Evolutionary conservation across 1,284 basidiomycete genomes (phyloP).

Genomic region (Wallemia ichthyophaga): DNA sequence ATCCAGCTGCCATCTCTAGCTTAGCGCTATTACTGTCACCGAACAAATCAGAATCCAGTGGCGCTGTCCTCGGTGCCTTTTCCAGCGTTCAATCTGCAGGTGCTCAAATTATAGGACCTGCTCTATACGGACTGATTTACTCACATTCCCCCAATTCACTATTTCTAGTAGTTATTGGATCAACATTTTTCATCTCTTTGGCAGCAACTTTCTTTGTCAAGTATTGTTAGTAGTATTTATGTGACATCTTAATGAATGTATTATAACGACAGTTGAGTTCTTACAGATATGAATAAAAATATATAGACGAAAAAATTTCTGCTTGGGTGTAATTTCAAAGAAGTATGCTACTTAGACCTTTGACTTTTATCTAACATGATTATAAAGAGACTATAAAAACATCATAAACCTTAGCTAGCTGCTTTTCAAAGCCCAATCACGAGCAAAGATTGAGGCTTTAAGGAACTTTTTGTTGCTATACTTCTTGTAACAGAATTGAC

Average conservation of each 20-base stretch:
- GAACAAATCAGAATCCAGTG: not conserved
- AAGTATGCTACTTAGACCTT: not conserved
- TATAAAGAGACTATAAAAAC: not conserved
- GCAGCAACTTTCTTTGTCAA: not conserved
- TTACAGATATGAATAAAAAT: not conserved
- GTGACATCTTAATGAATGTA: not conserved
- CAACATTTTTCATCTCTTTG: not conserved
- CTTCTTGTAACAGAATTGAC: constrained; percentile 78
- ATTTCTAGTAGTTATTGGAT: not conserved
- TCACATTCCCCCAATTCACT: not conserved
- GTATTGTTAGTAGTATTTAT: not conserved
- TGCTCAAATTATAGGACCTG: not conserved
- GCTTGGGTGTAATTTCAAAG: not conserved
- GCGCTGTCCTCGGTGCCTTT: not conserved
- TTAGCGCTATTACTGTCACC: not conserved
- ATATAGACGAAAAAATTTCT: not conserved
- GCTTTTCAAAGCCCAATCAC: constrained; percentile 19
- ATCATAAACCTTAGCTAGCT: not conserved
- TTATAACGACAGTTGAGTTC: not conserved
- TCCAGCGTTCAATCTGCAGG: not conserved
- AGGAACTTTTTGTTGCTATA: constrained; percentile 93
- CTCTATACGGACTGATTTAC: not conserved
- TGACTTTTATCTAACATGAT: not conserved
- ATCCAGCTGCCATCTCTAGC: not conserved
- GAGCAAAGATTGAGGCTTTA: constrained; percentile 30